These are phyloP conservation scores for Rosa persica DNA, from an alignment of 306 rosid species.

Conservation along the genomic window DNA sequence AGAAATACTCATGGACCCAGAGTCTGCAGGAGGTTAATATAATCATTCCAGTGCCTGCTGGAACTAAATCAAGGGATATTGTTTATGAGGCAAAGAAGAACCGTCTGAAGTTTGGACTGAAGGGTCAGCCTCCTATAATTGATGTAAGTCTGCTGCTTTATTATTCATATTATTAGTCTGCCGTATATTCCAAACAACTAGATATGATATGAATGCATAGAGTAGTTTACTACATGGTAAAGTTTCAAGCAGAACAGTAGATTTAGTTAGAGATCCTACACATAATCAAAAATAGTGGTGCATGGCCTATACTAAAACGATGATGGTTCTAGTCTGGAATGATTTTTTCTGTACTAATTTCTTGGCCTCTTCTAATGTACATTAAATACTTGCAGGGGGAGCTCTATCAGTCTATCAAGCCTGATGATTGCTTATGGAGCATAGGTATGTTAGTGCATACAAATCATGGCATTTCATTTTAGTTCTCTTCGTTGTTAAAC, in stretches of 20 bases:
- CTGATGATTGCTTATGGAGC: constrained; percentile 93
- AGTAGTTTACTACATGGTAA: neutral
- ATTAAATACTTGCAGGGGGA: constrained; percentile 54
- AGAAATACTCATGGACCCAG: constrained; percentile 87
- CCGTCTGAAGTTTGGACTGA: constrained; percentile 80
- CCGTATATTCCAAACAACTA: neutral
- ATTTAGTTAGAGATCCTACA: neutral
- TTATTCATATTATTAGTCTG: neutral
- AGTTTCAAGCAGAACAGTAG: neutral
- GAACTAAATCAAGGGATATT: constrained; percentile 74
- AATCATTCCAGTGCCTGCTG: constrained; percentile 69
- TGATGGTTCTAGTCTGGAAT: neutral
- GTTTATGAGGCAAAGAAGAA: constrained; percentile 80
- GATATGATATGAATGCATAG: neutral
- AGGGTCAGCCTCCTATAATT: constrained; percentile 86
- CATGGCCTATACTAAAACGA: neutral
- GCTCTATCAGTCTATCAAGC: constrained; percentile 58
- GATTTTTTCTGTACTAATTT: neutral
- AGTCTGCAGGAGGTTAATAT: constrained; percentile 74
- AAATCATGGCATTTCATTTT: neutral
- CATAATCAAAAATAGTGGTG: neutral
- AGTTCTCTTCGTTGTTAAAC: neutral
- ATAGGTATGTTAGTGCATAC: constrained; percentile 48
- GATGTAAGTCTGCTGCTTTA: constrained; percentile 52
- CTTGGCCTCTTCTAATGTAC: constrained; percentile 12